A percentile compares a stretch with the other conserved stretches of the same genome.
phyloP scores from a whole-genome alignment of 2,329 filamentous ascomycete species.

The Diaporthe citriasiana region DNA sequence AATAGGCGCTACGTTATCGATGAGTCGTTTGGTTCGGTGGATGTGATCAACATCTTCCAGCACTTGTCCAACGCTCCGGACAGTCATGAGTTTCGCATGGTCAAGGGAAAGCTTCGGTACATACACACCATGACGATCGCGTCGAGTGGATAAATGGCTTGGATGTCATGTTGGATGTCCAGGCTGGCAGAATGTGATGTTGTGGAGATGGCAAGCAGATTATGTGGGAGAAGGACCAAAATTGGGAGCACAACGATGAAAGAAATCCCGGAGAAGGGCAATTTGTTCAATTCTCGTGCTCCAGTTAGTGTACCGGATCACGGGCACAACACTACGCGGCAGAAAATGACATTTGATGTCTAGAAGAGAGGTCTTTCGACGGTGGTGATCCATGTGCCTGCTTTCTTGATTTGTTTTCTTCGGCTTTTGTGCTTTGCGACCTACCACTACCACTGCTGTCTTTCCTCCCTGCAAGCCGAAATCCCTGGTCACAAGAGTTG shows the following conservation, averaged over 20 bases:
- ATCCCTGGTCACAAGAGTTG: no score
- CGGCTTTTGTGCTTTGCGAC: no score
- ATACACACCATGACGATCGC: constrained; percentile 50
- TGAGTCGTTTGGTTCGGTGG: constrained; percentile 48
- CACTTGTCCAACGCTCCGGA: constrained; percentile 47
- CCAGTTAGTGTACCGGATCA: background rate
- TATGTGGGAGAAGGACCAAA: background rate
- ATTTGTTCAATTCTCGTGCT: background rate
- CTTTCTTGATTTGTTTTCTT: no score
- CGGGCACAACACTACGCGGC: background rate
- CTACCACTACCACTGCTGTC: no score
- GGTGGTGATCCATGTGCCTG: no score
- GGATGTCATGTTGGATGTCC: background rate
- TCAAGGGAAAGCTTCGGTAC: constrained; percentile 49
- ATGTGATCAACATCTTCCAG: constrained; percentile 50
- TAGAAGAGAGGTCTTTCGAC: no score
- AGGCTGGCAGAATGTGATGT: background rate
- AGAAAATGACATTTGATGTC: background rate
- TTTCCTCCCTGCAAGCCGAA: no score
- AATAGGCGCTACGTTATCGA: constrained; percentile 52
- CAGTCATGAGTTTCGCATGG: constrained; percentile 50
- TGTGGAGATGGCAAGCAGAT: background rate
- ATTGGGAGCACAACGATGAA: background rate
- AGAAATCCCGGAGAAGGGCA: background rate
- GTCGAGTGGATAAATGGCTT: background rate